phyloP scores from a whole-genome alignment of 495 filamentous ascomycete species.

The Evernia prunastri region DNA sequence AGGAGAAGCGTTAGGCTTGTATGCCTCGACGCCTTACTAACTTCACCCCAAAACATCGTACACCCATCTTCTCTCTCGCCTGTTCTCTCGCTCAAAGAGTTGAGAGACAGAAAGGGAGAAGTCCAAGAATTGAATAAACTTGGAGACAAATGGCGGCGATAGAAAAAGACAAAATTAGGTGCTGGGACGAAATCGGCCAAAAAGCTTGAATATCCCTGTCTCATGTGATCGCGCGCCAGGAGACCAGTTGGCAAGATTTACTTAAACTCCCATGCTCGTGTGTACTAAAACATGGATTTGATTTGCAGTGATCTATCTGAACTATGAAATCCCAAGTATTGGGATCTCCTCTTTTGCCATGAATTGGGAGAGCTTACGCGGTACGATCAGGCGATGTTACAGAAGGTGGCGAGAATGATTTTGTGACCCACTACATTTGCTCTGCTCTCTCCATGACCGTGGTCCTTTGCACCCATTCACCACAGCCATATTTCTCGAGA shows the following conservation, averaged over 20 bases:
- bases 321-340: background rate
- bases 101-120: background rate
- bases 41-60: too few relatives aligned
- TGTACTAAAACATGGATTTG: background rate
- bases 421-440: background rate
- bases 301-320: background rate
- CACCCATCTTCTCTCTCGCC: too few relatives aligned
- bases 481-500: constrained; percentile 25
- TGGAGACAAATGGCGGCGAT: too few relatives aligned
- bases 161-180: too few relatives aligned
- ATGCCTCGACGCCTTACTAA: too few relatives aligned
- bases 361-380: background rate
- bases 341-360: background rate
- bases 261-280: background rate
- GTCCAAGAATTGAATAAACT: too few relatives aligned
- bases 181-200: too few relatives aligned
- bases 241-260: background rate
- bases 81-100: too few relatives aligned
- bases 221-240: background rate
- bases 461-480: constrained; percentile 27
- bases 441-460: constrained; percentile 27
- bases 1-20: too few relatives aligned
- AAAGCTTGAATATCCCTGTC: background rate
- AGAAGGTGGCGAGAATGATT: background rate
- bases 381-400: background rate